Evolutionary conservation across 2,329 filamentous ascomycete genomes (phyloP).

Genomic region (Saccharata proteae): DNA sequence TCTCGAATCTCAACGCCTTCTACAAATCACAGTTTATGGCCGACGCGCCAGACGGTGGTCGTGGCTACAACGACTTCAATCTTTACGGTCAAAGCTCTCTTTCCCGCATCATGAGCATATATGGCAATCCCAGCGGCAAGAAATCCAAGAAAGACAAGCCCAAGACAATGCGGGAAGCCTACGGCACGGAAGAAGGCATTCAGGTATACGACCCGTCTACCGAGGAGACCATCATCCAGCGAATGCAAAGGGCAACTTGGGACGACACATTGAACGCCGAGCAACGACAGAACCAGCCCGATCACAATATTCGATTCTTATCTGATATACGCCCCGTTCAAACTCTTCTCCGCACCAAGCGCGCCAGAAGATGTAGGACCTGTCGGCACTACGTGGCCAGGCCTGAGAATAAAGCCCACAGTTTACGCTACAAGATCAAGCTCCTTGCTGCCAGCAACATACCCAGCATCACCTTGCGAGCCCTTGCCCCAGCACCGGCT

Average conservation of each 20-base stretch:
- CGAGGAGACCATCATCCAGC: conserved; percentile 48
- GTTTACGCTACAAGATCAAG: conserved; percentile 83
- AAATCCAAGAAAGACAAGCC: conserved; percentile 50
- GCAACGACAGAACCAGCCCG: conserved; percentile 40
- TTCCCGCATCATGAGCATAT: conserved; percentile 82
- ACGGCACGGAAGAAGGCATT: conserved; percentile 58
- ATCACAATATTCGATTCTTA: conserved; percentile 47
- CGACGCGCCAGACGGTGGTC: conserved; percentile 24
- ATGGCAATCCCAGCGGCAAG: conserved; percentile 47
- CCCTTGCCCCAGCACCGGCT: conserved; percentile 30
- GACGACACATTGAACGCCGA: conserved; percentile 45
- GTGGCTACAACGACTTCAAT: conserved; percentile 41
- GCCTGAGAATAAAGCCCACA: conserved; percentile 80
- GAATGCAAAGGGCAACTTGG: conserved; percentile 49
- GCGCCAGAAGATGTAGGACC: conserved; percentile 81
- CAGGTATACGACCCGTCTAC: conserved; percentile 46
- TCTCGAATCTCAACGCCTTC: conserved; percentile 63
- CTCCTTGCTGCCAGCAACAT: conserved; percentile 78
- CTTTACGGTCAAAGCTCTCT: conserved; percentile 56
- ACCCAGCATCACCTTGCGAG: conserved; percentile 64
- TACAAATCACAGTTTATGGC: conserved; percentile 64
- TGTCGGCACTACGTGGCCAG: conserved; percentile 94
- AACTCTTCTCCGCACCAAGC: conserved; percentile 76
- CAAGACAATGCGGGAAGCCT: conserved; percentile 70
- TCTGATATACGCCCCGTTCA: conserved; percentile 71